phyloP scores from a whole-genome alignment of 148 eudicot genomes.

The Camellia sinensis region DNA sequence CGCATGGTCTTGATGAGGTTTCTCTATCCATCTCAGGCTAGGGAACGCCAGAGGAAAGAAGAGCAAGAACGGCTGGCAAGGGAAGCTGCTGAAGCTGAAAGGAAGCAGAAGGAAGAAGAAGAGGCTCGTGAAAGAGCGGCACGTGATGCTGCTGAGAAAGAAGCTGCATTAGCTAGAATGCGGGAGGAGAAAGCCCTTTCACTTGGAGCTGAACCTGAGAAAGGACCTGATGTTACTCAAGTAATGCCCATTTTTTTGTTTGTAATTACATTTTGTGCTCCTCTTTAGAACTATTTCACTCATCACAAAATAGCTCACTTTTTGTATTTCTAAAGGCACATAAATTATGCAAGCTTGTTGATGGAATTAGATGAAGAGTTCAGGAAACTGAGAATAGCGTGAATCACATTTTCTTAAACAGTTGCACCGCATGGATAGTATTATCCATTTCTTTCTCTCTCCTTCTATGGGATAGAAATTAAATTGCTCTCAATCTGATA shows the following conservation, averaged over 20 bases:
- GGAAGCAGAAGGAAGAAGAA: conserved; percentile 80
- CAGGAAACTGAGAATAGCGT: no score
- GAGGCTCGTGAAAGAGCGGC: conserved; percentile 90
- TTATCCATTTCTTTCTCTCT: no score
- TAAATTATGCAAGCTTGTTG: no score
- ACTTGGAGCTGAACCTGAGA: conserved; percentile 86
- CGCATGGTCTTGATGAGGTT: conserved; percentile 1
- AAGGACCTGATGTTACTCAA: conserved; percentile 91
- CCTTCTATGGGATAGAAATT: background rate
- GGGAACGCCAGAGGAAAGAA: conserved; percentile 89
- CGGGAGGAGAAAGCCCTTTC: conserved; percentile 75
- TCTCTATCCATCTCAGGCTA: conserved; percentile 50
- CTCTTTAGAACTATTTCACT: background rate
- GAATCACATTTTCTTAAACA: no score
- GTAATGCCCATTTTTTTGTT: conserved; percentile 36
- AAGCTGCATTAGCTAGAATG: conserved; percentile 79
- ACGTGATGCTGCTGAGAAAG: conserved; percentile 80
- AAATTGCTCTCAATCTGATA: background rate
- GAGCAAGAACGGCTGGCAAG: conserved; percentile 79
- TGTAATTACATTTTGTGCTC: background rate
- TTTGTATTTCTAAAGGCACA: no score
- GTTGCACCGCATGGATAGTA: no score
- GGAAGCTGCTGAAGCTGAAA: conserved; percentile 94
- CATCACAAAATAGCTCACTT: background rate
- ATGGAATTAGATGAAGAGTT: no score